Percentiles rank a stretch among this genome's conserved stretches.
Conservation (phyloP, 2,329 filamentous ascomycete genomes). For the Microdochium trichocladiopsis region DNA sequence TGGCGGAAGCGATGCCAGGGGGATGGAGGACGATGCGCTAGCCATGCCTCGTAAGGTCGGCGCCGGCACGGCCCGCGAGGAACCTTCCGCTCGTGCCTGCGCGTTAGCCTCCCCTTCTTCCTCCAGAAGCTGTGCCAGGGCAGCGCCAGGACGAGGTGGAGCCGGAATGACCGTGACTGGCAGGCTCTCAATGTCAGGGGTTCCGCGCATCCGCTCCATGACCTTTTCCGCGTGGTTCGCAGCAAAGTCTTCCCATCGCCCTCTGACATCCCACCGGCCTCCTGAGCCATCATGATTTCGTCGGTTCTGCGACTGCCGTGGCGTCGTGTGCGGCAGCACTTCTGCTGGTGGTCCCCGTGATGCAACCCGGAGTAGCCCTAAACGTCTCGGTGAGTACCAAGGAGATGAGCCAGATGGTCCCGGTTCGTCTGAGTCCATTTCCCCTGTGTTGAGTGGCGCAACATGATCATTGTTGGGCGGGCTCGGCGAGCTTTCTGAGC, state of each 20-base stretch:
- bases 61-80: not conserved
- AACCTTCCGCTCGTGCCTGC: not conserved
- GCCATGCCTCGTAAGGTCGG: not conserved
- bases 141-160: conserved; percentile 48
- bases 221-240: conserved; percentile 53
- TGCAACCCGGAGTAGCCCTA: conserved; percentile 14
- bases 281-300: conserved; percentile 18
- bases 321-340: conserved; percentile 20
- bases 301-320: conserved; percentile 11
- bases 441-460: not conserved
- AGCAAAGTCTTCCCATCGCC: conserved; percentile 54
- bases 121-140: conserved; percentile 48
- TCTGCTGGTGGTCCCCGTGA: conserved; percentile 19
- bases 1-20: not conserved
- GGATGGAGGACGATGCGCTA: not conserved
- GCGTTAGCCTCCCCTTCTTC: conserved; percentile 38
- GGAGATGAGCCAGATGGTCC: not conserved
- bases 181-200: conserved; percentile 45
- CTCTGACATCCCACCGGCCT: conserved; percentile 49
- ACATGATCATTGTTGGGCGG: not conserved
- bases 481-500: not conserved
- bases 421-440: not conserved
- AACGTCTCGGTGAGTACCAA: conserved; percentile 10
- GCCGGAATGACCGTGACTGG: conserved; percentile 56
- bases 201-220: conserved; percentile 47